A percentile compares a stretch with the other conserved stretches of the same genome.
phyloP scores from a whole-genome alignment of 2,329 filamentous ascomycete genomes.

The Hymenoscyphus albidus region DNA sequence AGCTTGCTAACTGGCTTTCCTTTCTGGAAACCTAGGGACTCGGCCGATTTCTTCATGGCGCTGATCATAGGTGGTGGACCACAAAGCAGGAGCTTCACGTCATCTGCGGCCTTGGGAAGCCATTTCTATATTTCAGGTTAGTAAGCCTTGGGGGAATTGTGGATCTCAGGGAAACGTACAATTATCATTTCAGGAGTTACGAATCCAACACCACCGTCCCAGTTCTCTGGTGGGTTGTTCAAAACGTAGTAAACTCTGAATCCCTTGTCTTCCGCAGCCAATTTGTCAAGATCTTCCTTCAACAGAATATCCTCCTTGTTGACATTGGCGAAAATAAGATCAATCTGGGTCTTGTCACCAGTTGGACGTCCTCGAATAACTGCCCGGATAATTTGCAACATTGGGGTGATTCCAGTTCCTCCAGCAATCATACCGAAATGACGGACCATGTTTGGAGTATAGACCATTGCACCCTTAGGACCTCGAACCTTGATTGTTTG shows the following conservation, averaged over 20 bases:
- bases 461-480: slow-evolving; percentile 97
- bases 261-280: slow-evolving; percentile 71
- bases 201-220: slow-evolving; percentile 90
- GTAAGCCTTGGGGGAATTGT: slow-evolving; percentile 10
- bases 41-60: slow-evolving; percentile 93
- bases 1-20: slow-evolving; percentile 94
- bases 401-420: slow-evolving; percentile 95
- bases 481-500: slow-evolving; percentile 87
- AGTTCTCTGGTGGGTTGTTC: slow-evolving; percentile 89
- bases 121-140: slow-evolving; percentile 53
- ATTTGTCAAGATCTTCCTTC: slow-evolving; percentile 81
- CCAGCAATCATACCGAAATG: slow-evolving; percentile 98
- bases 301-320: slow-evolving; percentile 89
- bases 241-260: slow-evolving; percentile 93
- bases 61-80: slow-evolving; percentile 96
- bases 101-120: slow-evolving; percentile 75
- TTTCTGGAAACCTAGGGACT: slow-evolving; percentile 86
- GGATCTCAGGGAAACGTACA: slow-evolving; percentile 44
- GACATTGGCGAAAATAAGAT: slow-evolving; percentile 96
- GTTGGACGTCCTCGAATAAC: slow-evolving; percentile 75
- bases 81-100: slow-evolving; percentile 92
- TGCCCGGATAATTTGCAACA: slow-evolving; percentile 93
- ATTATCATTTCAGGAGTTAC: slow-evolving; percentile 95
- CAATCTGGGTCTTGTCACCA: slow-evolving; percentile 83
- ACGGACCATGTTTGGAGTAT: slow-evolving; percentile 93